Evolutionary conservation across 495 filamentous ascomycete species (phyloP), one percentile per base, ranked within the genome.

Genomic region (Rhypophila decipiens): DNA sequence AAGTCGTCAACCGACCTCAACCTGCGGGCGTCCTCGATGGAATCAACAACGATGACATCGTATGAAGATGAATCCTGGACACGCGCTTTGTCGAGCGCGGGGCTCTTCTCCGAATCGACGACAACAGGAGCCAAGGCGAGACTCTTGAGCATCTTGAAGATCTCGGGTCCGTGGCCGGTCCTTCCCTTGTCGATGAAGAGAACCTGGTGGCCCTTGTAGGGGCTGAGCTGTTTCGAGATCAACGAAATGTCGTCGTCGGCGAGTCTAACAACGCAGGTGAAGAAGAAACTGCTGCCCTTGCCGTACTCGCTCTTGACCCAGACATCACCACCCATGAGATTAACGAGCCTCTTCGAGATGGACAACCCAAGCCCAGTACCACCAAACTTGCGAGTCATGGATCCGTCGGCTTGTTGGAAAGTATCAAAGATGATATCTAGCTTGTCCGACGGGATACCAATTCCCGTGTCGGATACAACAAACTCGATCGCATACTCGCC

Each of bases 341-440:
- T 95, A 39, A 97, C 93, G 24, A 99, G 72, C 51, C 90, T 80
- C 72, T 94, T 90, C 15, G 93, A 99, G 61, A 99, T 99, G 13
- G 91, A 96, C 31, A 99, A 73, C 51, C 93, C 93, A 20, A 99
- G 78, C 46, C 93, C 93, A 21, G 93, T 99, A 54, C 93, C 93
- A 60, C 93, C 93, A 60, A 99, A 99, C 56, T 94, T 88, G 50
- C 93, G 78, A 9, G 93, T 99, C 57, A 94, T 99, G 8, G 91
- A 96, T 24, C 93, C 93, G 69, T 99, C 93, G 9, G 93, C 93
- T 70, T 99, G 93, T 59, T 96, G 94, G 82, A 99, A 99, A 12
- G 93, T 99, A 66, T 97, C 93, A 63, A 99, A 99, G 64, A 99
- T 99, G 48, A 97, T 70, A 63, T 96, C 90, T 21, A 97, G 80